These are phyloP conservation scores for Otatea glauca DNA, from an alignment of 176 grass and related monocot genomes.

Conservation along the genomic window DNA sequence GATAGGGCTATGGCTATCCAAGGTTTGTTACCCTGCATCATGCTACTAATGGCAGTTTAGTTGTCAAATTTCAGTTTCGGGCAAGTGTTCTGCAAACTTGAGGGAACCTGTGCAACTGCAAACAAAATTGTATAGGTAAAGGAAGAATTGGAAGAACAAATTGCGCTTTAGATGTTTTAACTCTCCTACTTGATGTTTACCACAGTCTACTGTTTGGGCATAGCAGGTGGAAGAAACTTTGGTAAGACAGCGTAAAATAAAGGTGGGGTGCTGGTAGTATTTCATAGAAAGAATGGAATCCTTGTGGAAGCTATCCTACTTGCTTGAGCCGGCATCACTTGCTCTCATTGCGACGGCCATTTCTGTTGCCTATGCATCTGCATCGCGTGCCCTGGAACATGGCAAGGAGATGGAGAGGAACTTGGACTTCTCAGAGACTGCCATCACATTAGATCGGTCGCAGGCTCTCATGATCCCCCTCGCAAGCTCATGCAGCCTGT, in stretches of 20 bases:
- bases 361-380: slow-evolving; percentile 80
- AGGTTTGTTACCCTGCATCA: not conserved
- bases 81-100: not conserved
- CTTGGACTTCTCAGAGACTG: slow-evolving; percentile 92
- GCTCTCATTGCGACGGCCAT: slow-evolving; percentile 74
- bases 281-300: slow-evolving; percentile 61
- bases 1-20: not conserved
- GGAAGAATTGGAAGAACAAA: not conserved
- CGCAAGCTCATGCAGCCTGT: slow-evolving; percentile 81
- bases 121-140: not conserved
- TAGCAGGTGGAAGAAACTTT: slow-evolving; percentile 28
- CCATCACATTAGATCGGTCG: slow-evolving; percentile 80
- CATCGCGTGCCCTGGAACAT: slow-evolving; percentile 81
- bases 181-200: slow-evolving; percentile 24
- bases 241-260: not conserved
- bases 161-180: not conserved
- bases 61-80: not conserved
- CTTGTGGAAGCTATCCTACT: slow-evolving; percentile 77
- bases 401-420: slow-evolving; percentile 92
- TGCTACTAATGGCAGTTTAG: not conserved
- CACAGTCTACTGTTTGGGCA: slow-evolving; percentile 4
- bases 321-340: slow-evolving; percentile 86
- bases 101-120: not conserved
- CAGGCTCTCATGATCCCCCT: slow-evolving; percentile 92
- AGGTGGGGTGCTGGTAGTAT: not conserved